These are phyloP conservation scores for Zelopaecilomyces penicillatus DNA, from an alignment of 2,329 filamentous ascomycete species.

Conservation along the genomic window DNA sequence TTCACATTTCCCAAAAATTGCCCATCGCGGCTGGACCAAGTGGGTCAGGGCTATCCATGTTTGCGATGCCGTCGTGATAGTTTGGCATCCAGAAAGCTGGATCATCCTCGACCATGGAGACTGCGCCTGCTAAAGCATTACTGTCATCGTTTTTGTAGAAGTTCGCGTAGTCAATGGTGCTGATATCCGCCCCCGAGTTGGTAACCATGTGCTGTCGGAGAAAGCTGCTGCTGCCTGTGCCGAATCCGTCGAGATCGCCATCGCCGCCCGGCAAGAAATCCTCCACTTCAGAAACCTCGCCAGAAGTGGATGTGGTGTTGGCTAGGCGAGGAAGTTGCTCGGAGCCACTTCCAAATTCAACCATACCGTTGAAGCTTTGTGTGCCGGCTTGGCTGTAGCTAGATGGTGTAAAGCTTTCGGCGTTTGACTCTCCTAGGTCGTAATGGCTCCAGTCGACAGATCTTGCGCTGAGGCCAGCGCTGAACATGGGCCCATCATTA, in stretches of 20 bases:
- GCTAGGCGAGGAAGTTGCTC: constrained; percentile 48
- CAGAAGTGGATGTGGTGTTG: constrained; percentile 52
- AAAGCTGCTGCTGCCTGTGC: constrained; percentile 36
- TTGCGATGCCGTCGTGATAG: constrained; percentile 30
- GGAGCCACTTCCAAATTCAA: constrained; percentile 44
- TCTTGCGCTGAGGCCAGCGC: constrained; percentile 50
- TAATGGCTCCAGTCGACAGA: constrained; percentile 40
- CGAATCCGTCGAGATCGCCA: constrained; percentile 41
- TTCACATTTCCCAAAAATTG: constrained; percentile 29
- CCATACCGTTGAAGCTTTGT: constrained; percentile 42
- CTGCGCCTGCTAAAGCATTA: constrained; percentile 31
- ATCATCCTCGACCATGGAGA: constrained; percentile 45
- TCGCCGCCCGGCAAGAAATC: constrained; percentile 43
- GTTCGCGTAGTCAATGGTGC: constrained; percentile 45
- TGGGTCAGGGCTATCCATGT: constrained; percentile 27
- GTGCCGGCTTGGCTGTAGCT: constrained; percentile 46
- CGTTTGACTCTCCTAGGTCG: constrained; percentile 37
- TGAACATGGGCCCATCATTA: constrained; percentile 51
- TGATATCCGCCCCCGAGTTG: constrained; percentile 34
- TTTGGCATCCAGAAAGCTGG: constrained; percentile 41
- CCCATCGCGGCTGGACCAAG: constrained; percentile 22
- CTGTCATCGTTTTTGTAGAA: constrained; percentile 42
- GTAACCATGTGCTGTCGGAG: constrained; percentile 39
- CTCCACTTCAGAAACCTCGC: constrained; percentile 59
- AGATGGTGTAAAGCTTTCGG: constrained; percentile 42